These are phyloP conservation scores for Ormosia emarginata DNA, from an alignment of 306 rosid species.

Conservation along the genomic window DNA sequence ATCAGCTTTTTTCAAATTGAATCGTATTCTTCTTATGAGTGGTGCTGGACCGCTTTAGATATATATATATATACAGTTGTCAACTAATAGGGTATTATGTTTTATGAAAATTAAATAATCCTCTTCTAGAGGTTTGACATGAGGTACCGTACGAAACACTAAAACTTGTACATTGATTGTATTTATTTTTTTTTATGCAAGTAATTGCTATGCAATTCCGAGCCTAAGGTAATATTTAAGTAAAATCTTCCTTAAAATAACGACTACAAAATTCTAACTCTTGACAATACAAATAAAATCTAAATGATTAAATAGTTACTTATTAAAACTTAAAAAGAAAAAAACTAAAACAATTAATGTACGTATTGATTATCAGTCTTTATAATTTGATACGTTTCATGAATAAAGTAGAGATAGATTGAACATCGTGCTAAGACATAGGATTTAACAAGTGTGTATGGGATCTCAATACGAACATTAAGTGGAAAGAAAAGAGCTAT, in stretches of 20 bases:
- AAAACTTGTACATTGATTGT: not conserved
- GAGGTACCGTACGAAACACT: not conserved
- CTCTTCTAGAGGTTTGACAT: not conserved
- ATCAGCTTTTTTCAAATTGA: constrained; percentile 14
- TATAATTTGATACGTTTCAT: too few species aligned
- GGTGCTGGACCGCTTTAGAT: constrained; percentile 16
- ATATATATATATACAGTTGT: not conserved
- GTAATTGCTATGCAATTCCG: too few species aligned
- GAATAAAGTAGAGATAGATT: not conserved
- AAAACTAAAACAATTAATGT: too few species aligned
- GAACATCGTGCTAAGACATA: not conserved
- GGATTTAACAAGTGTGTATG: not conserved
- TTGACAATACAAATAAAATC: not conserved
- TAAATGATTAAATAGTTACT: not conserved
- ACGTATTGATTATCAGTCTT: too few species aligned
- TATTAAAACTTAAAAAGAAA: too few species aligned
- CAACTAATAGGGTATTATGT: not conserved
- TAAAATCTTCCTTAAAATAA: too few species aligned
- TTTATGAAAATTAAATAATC: not conserved
- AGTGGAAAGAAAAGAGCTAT: not conserved
- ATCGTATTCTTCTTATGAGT: constrained; percentile 9
- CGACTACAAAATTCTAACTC: too few species aligned
- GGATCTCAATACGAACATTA: constrained; percentile 5
- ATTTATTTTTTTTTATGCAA: too few species aligned
- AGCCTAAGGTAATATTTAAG: too few species aligned